Evolutionary conservation across 2,329 filamentous ascomycete genomes (phyloP).

Genomic region (Ceratocystis variospora): DNA sequence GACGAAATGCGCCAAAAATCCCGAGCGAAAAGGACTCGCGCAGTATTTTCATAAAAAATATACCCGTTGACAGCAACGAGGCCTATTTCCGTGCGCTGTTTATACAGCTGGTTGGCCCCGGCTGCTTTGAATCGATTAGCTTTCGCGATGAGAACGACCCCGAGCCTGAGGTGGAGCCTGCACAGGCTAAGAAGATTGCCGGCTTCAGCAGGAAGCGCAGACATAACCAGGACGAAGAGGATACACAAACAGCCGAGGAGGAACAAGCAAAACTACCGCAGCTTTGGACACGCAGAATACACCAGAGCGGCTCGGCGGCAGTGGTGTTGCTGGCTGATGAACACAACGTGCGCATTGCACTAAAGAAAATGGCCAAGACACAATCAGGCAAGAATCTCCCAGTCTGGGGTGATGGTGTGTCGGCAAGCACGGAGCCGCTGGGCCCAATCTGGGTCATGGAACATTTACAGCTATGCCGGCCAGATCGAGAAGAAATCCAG

Average conservation of each 20-base stretch:
- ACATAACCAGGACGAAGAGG: conserved; percentile 29
- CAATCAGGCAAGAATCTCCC: conserved; percentile 44
- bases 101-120: conserved; percentile 56
- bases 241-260: conserved; percentile 46
- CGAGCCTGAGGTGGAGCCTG: conserved; percentile 26
- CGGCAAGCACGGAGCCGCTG: conserved; percentile 34
- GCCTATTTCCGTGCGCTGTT: conserved; percentile 65
- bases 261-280: conserved; percentile 50
- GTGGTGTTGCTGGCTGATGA: conserved; percentile 74
- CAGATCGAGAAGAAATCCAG: conserved; percentile 51
- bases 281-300: conserved; percentile 58
- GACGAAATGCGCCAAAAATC: conserved; percentile 66
- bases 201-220: conserved; percentile 39
- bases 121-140: conserved; percentile 60
- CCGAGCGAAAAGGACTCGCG: conserved; percentile 59
- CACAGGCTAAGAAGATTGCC: conserved; percentile 29
- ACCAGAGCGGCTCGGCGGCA: conserved; percentile 62
- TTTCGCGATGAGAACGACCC: conserved; percentile 52
- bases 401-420: conserved; percentile 52
- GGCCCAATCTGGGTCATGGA: conserved; percentile 45
- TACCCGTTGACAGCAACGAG: conserved; percentile 72
- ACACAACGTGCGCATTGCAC: conserved; percentile 57
- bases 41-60: conserved; percentile 80
- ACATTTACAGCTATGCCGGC: conserved; percentile 60
- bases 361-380: conserved; percentile 59